Percentiles rank a stretch among this genome's conserved stretches.
These are phyloP conservation scores for Rubia balearica DNA, from an alignment of 305 asterid species.

Conservation along the genomic window DNA sequence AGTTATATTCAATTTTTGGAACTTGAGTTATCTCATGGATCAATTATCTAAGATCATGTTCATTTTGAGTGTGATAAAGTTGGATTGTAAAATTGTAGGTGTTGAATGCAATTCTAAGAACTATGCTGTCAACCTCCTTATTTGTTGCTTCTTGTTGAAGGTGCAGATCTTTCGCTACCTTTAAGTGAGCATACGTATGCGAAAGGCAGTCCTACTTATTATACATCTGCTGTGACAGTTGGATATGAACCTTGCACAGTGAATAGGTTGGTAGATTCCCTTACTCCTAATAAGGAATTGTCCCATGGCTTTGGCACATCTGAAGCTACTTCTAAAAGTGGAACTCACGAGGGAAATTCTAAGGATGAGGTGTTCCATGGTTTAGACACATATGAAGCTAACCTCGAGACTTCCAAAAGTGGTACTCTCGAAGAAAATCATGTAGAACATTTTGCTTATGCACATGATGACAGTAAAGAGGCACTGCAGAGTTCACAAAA, in stretches of 20 bases:
- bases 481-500: slow-evolving; percentile 3
- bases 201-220: slow-evolving; percentile 15
- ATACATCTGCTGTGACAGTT: slow-evolving; percentile 18
- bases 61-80: not conserved
- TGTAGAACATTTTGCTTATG: not conserved
- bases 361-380: not conserved
- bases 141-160: slow-evolving; percentile 24
- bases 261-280: slow-evolving; percentile 6
- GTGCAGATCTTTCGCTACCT: slow-evolving; percentile 22
- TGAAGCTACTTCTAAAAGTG: not conserved
- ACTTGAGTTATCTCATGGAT: not conserved
- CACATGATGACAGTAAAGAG: slow-evolving; percentile 6
- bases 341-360: not conserved
- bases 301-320: not conserved
- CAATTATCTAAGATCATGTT: not conserved
- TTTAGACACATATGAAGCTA: not conserved
- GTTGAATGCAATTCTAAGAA: not conserved
- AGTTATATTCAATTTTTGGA: not conserved
- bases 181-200: slow-evolving; percentile 19
- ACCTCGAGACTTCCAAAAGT: slow-evolving; percentile 10
- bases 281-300: not conserved
- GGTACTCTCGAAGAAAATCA: not conserved
- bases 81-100: not conserved
- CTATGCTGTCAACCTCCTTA: slow-evolving; percentile 15
- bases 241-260: slow-evolving; percentile 15